Conservation (phyloP, 345 rosid genomes). For the Gossypium ekmanianum region DNA sequence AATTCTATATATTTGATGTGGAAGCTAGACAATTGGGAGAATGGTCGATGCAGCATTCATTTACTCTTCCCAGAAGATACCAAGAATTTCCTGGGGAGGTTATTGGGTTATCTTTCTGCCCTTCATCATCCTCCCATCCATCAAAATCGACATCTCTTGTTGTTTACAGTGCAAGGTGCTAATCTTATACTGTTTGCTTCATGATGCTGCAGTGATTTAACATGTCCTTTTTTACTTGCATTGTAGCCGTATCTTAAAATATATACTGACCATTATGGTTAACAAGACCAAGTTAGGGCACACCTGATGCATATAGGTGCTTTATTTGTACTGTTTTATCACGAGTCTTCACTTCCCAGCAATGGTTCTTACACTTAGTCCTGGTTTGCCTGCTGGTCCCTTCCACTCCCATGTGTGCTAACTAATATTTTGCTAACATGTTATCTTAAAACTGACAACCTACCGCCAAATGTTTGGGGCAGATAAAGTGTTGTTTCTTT, state of each 20-base stretch:
- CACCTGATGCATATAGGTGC: neutral
- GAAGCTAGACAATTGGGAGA: slow-evolving; percentile 87
- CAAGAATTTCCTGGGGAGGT: slow-evolving; percentile 98
- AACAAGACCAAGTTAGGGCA: neutral
- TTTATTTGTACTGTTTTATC: neutral
- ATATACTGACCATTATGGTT: neutral
- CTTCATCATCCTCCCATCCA: slow-evolving; percentile 55
- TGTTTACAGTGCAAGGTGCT: slow-evolving; percentile 84
- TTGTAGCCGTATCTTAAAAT: slow-evolving; percentile 2
- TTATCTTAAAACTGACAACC: neutral
- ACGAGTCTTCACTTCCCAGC: neutral
- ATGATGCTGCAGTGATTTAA: neutral
- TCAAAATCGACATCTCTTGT: slow-evolving; percentile 54
- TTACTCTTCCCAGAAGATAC: slow-evolving; percentile 65
- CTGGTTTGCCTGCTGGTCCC: neutral
- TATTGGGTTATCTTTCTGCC: slow-evolving; percentile 76
- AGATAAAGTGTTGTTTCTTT: neutral
- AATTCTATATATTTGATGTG: slow-evolving; percentile 83
- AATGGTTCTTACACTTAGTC: neutral
- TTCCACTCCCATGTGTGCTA: neutral
- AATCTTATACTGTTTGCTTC: slow-evolving; percentile 4
- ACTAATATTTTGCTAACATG: neutral
- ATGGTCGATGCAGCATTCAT: slow-evolving; percentile 69
- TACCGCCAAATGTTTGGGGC: neutral
- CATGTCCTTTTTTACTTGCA: neutral